phyloP scores from a whole-genome alignment of 352 stramenopile genomes.

The Phytopythium montanum region DNA sequence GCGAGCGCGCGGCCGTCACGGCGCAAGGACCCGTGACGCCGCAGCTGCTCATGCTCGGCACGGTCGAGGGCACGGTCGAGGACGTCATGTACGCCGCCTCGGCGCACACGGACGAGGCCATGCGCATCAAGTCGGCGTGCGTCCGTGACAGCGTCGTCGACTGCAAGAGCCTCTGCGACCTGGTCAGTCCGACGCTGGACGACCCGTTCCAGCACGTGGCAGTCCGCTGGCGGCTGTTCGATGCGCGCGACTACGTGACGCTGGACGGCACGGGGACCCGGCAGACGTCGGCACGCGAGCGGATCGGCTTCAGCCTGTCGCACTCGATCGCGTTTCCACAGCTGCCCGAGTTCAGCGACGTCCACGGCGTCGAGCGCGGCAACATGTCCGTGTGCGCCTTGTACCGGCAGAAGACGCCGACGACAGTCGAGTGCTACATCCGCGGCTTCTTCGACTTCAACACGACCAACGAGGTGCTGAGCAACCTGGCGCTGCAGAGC shows the following conservation, averaged over 20 bases:
- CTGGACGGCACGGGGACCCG: slow-evolving; percentile 28
- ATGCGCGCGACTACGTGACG: slow-evolving; percentile 22
- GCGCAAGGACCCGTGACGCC: slow-evolving; percentile 23
- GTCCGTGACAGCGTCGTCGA: slow-evolving; percentile 43
- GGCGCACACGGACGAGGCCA: slow-evolving; percentile 35
- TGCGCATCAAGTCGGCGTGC: slow-evolving; percentile 46
- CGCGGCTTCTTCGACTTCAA: slow-evolving; percentile 32
- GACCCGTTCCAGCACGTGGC: slow-evolving; percentile 47
- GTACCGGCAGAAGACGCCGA: slow-evolving; percentile 12
- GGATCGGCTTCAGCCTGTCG: slow-evolving; percentile 23
- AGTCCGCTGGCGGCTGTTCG: slow-evolving; percentile 36
- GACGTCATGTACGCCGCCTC: slow-evolving; percentile 46
- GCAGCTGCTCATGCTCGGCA: slow-evolving; percentile 36
- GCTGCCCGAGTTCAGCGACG: slow-evolving; percentile 5
- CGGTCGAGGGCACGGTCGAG: slow-evolving; percentile 34
- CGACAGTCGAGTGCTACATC: slow-evolving; percentile 19
- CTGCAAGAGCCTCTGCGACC: slow-evolving; percentile 41
- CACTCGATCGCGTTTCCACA: slow-evolving; percentile 12
- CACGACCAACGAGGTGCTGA: slow-evolving; percentile 16
- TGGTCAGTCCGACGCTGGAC: slow-evolving; percentile 42
- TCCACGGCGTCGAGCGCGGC: slow-evolving; percentile 12
- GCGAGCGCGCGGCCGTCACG: slow-evolving; percentile 15
- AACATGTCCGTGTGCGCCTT: slow-evolving; percentile 14
- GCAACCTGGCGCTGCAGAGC: slow-evolving; percentile 17
- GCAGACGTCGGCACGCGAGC: slow-evolving; percentile 12